Evolutionary conservation across 805 yeast species (phyloP).

Genomic region (Candida endomychidarum): DNA sequence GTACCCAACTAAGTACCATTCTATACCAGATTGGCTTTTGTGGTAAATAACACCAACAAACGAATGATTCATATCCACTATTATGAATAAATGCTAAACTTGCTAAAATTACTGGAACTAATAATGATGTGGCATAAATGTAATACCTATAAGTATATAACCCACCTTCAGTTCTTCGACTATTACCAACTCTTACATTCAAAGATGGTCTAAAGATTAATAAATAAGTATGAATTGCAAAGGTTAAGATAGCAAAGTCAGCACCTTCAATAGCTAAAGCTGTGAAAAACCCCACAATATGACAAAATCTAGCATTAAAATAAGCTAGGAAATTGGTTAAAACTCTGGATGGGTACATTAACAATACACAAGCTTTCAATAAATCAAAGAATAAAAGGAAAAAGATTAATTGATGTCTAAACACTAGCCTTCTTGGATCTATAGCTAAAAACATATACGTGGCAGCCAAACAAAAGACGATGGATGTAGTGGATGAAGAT

Average conservation of each 20-base stretch:
- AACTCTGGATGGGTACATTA: constrained; percentile 67
- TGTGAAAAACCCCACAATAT: constrained; percentile 77
- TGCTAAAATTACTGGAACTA: constrained; percentile 68
- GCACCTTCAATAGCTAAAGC: constrained; percentile 82
- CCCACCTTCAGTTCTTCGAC: constrained; percentile 62
- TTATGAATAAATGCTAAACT: constrained; percentile 62
- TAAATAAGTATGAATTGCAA: constrained; percentile 80
- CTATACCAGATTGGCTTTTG: constrained; percentile 71
- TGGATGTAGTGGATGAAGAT: constrained; percentile 37
- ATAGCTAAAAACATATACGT: constrained; percentile 61
- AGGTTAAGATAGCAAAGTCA: constrained; percentile 75
- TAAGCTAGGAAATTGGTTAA: constrained; percentile 44
- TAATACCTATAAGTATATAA: constrained; percentile 55
- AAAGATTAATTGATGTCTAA: constrained; percentile 69
- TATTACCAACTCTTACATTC: constrained; percentile 39
- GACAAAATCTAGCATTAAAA: constrained; percentile 51
- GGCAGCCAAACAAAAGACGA: constrained; percentile 53
- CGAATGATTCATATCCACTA: constrained; percentile 59
- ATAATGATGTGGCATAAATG: constrained; percentile 57
- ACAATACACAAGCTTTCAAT: constrained; percentile 64
- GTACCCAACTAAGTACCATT: constrained; percentile 75
- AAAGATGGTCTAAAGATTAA: constrained; percentile 64
- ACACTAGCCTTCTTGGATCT: constrained; percentile 60
- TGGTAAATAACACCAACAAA: constrained; percentile 81
- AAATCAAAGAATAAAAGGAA: constrained; percentile 72